Evolutionary conservation across 106 monocot species (phyloP), one percentile per base, ranked within the genome.

Genomic region (Gastrodia elata): DNA sequence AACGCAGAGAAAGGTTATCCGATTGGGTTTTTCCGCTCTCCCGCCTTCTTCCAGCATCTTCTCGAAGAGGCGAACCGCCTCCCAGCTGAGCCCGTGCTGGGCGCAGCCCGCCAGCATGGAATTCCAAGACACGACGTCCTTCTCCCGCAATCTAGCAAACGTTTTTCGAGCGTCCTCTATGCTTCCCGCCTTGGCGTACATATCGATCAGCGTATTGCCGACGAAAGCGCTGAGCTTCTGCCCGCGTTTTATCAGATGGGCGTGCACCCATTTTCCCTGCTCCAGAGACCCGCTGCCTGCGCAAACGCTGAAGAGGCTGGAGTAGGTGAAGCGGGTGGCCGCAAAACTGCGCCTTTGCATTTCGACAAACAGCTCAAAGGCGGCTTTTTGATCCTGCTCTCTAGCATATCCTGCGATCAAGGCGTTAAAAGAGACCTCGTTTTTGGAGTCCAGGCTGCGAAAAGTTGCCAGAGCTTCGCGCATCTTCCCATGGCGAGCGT

Each of bases 121-220:
- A 48, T 72, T 73, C 72, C 72, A 78, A 27, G 78, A 78, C 36
- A 78, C 78, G 38, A 78, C 38, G 38, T 78, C 65, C 5, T 27
- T 65, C 67, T 73, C 65, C 1, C 49, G 16, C 65, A 73, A 46
- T 24, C 72, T 43, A 32, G 42, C 16, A 22, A 78, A 78, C 22
- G 72, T 43, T 72, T 78, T 78, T 44, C 78, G 41, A 28, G 78
- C 78, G 43, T 77, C 77, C 3, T 41, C 77, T 32, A 77, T 77
- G 77, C 77, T 77, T 71, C 77, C 77, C n/a, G 70, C 71, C 49
- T 77, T 77, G 5, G 77, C 70, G 35, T 77, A 77, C 77, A 77
- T 77, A 71, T 77, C 77, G 3, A 77, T 32, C 58, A 77, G 70
- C 15, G 69, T 77, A 41, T 61, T 41, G 1, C 48, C 71, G 2